Evolutionary conservation across 108 stramenopile genomes (phyloP).

Genomic region (Fragilaria radians): DNA sequence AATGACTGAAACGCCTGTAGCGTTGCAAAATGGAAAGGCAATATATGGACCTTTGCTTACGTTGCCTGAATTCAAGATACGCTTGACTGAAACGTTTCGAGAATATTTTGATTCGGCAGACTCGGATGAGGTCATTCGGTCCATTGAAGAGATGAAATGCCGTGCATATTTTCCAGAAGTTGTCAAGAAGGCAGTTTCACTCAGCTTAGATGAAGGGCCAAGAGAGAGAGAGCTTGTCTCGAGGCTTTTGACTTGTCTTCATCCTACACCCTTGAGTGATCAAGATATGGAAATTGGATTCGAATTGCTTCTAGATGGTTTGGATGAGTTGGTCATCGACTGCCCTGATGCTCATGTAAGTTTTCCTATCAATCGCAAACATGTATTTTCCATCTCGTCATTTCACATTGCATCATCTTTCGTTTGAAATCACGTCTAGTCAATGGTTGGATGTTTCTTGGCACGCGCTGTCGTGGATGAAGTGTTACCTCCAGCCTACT

Average conservation of each 20-base stretch:
- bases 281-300: slow-evolving; percentile 81
- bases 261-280: slow-evolving; percentile 72
- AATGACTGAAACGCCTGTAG: slow-evolving; percentile 41
- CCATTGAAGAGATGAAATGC: slow-evolving; percentile 69
- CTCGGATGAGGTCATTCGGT: slow-evolving; percentile 67
- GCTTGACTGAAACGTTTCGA: slow-evolving; percentile 45
- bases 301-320: slow-evolving; percentile 70
- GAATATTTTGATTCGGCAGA: slow-evolving; percentile 80
- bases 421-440: slow-evolving; percentile 20
- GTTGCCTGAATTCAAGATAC: slow-evolving; percentile 78
- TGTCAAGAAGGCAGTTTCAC: slow-evolving; percentile 69
- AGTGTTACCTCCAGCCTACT: slow-evolving; percentile 89
- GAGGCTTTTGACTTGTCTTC: slow-evolving; percentile 75
- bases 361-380: not conserved
- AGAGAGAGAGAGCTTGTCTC: slow-evolving; percentile 82
- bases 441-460: slow-evolving; percentile 79
- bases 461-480: slow-evolving; percentile 95
- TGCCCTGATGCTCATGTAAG: slow-evolving; percentile 82
- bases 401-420: not conserved
- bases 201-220: slow-evolving; percentile 76
- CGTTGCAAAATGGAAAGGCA: slow-evolving; percentile 35
- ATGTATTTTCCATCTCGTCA: slow-evolving; percentile 2
- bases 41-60: slow-evolving; percentile 81
- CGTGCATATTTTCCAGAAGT: slow-evolving; percentile 69
- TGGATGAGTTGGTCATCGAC: slow-evolving; percentile 86